A percentile compares a stretch with the other conserved stretches of the same genome.
phyloP scores from a whole-genome alignment of 805 yeast genomes.

The Spathaspora gorwiae region DNA sequence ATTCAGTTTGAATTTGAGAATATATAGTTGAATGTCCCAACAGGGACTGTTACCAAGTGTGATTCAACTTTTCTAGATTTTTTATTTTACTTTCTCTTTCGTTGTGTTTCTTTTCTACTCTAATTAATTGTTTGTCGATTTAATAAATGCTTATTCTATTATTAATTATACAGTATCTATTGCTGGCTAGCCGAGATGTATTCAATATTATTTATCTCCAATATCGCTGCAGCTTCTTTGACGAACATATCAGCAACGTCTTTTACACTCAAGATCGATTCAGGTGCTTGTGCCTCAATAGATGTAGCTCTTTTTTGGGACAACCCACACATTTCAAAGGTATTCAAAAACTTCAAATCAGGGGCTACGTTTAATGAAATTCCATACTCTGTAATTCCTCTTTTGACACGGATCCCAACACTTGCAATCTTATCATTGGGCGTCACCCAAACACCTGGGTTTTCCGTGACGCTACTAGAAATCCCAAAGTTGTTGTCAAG shows the following conservation, averaged over 20 bases:
- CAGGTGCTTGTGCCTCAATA: constrained; percentile 16
- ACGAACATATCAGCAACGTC: constrained; percentile 31
- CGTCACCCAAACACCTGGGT: constrained; percentile 86
- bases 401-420: constrained; percentile 80
- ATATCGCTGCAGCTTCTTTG: constrained; percentile 30
- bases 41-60: too few species aligned
- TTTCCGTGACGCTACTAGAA: constrained; percentile 45
- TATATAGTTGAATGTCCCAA: too few species aligned
- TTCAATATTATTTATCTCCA: constrained; percentile 30
- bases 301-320: constrained; percentile 46
- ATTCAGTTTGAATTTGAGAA: too few species aligned
- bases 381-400: constrained; percentile 87
- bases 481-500: constrained; percentile 38
- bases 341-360: constrained; percentile 65
- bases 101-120: too few species aligned
- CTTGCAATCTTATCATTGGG: constrained; percentile 68
- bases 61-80: too few species aligned
- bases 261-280: constrained; percentile 9
- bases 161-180: constrained; percentile 1
- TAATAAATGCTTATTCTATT: constrained; percentile 26
- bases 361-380: constrained; percentile 75
- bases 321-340: constrained; percentile 82
- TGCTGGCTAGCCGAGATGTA: constrained; percentile 11
- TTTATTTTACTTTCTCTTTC: too few species aligned
- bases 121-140: background rate